phyloP scores from a whole-genome alignment of 2,329 filamentous ascomycete genomes.

The Talaromyces sp. region DNA sequence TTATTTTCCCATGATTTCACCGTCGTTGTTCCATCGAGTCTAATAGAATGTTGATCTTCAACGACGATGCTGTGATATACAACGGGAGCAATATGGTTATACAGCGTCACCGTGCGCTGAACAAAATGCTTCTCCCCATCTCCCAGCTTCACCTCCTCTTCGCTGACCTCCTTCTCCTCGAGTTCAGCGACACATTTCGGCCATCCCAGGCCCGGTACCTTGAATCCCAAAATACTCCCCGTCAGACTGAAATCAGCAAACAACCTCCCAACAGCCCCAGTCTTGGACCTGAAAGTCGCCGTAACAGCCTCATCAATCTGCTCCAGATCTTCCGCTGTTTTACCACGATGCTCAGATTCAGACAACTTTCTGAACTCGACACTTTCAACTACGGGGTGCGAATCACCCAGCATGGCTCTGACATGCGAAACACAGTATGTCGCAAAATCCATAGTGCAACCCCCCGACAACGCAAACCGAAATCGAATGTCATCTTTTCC shows the following conservation, averaged over 20 bases:
- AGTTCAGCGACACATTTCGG: slow-evolving; percentile 22
- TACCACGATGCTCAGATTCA: slow-evolving; percentile 28
- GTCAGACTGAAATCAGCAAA: slow-evolving; percentile 18
- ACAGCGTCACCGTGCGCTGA: slow-evolving; percentile 21
- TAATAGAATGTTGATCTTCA: slow-evolving; percentile 35
- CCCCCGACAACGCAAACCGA: slow-evolving; percentile 43
- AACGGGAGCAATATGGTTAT: slow-evolving; percentile 23
- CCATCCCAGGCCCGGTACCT: slow-evolving; percentile 20
- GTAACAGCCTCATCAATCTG: slow-evolving; percentile 28
- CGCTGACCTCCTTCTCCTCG: slow-evolving; percentile 18
- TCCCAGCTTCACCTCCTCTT: background rate
- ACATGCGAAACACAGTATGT: slow-evolving; percentile 42
- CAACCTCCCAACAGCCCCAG: slow-evolving; percentile 19
- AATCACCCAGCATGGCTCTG: slow-evolving; percentile 40
- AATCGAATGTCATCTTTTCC: slow-evolving; percentile 45
- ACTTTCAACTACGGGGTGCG: slow-evolving; percentile 39
- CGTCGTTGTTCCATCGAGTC: slow-evolving; percentile 11
- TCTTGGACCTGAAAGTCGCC: slow-evolving; percentile 19
- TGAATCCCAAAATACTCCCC: slow-evolving; percentile 15
- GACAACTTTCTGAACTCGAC: slow-evolving; percentile 30
- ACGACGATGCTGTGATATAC: slow-evolving; percentile 28
- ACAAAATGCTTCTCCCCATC: slow-evolving; percentile 11
- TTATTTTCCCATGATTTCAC: slow-evolving; percentile 23
- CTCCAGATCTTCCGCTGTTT: slow-evolving; percentile 24
- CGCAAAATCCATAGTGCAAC: slow-evolving; percentile 36